Percentiles rank a stretch among this genome's conserved stretches.
These are phyloP conservation scores for Penicillium daleae DNA, from an alignment of 495 filamentous ascomycete genomes.

Conservation along the genomic window DNA sequence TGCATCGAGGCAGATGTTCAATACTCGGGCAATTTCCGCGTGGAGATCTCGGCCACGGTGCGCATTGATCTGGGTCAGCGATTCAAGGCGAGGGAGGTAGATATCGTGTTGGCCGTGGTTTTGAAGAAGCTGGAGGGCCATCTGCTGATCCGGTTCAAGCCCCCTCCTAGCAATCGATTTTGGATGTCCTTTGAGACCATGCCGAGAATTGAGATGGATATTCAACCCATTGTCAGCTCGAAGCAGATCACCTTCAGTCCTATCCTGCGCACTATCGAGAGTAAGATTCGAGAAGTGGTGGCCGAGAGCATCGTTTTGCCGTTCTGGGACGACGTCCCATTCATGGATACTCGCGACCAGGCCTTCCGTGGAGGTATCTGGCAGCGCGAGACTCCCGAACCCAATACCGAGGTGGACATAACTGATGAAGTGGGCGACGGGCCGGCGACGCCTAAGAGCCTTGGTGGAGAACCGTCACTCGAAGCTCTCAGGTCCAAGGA, in stretches of 20 bases:
- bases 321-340: conserved; percentile 94
- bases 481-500: conserved; percentile 46
- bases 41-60: conserved; percentile 88
- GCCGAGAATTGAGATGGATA: conserved; percentile 88
- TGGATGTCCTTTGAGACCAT: conserved; percentile 93
- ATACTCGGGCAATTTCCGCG: conserved; percentile 84
- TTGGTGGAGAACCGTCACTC: conserved; percentile 34
- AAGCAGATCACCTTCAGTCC: conserved; percentile 93
- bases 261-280: conserved; percentile 91
- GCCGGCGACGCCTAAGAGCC: conserved; percentile 43
- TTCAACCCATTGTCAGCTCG: conserved; percentile 93
- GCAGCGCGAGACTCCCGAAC: conserved; percentile 58
- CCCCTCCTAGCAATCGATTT: conserved; percentile 89
- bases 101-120: conserved; percentile 83
- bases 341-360: conserved; percentile 76
- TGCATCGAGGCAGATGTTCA: conserved; percentile 82
- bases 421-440: conserved; percentile 60
- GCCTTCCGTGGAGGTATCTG: conserved; percentile 89
- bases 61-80: conserved; percentile 85
- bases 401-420: conserved; percentile 53
- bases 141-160: conserved; percentile 82
- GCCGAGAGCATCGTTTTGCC: conserved; percentile 92
- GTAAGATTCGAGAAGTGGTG: conserved; percentile 87
- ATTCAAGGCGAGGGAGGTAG: conserved; percentile 89
- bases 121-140: conserved; percentile 87